Conservation (phyloP, 352 stramenopile species). For the Globisporangium abappressorium region DNA sequence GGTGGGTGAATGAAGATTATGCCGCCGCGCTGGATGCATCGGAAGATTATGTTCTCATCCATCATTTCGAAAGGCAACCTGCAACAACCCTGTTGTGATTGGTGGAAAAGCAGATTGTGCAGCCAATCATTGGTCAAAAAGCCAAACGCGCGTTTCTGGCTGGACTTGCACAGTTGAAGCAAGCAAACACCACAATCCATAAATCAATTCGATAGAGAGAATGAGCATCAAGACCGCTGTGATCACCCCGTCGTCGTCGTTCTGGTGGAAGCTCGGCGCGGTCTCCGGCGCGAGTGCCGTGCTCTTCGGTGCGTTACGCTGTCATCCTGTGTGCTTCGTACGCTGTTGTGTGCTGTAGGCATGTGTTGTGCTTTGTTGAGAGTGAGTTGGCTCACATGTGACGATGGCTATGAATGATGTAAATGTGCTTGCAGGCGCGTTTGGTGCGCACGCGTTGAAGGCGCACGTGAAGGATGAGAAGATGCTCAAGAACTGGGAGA, state of each 20-base stretch:
- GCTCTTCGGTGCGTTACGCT: slow-evolving; percentile 36
- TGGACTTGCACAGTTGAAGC: slow-evolving; percentile 6
- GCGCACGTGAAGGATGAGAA: slow-evolving; percentile 64
- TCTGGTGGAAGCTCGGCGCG: slow-evolving; percentile 81
- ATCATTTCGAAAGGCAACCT: background rate
- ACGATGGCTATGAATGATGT: background rate
- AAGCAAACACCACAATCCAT: background rate
- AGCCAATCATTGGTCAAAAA: background rate
- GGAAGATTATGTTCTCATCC: background rate
- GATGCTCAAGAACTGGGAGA: slow-evolving; percentile 86
- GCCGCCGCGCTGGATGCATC: background rate
- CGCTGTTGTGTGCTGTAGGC: too few species aligned
- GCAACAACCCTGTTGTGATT: background rate
- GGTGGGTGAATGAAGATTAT: background rate
- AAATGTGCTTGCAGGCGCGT: slow-evolving; percentile 44
- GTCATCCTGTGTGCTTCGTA: background rate
- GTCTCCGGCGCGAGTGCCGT: slow-evolving; percentile 66
- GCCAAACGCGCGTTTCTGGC: background rate
- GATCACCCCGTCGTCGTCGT: slow-evolving; percentile 51
- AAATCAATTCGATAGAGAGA: background rate
- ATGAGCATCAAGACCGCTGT: slow-evolving; percentile 50
- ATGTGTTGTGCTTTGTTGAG: background rate
- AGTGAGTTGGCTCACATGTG: background rate
- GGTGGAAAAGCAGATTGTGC: background rate
- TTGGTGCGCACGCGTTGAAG: slow-evolving; percentile 75